Conservation (phyloP, 2,329 filamentous ascomycete species). For the Cercospora brassicicola region DNA sequence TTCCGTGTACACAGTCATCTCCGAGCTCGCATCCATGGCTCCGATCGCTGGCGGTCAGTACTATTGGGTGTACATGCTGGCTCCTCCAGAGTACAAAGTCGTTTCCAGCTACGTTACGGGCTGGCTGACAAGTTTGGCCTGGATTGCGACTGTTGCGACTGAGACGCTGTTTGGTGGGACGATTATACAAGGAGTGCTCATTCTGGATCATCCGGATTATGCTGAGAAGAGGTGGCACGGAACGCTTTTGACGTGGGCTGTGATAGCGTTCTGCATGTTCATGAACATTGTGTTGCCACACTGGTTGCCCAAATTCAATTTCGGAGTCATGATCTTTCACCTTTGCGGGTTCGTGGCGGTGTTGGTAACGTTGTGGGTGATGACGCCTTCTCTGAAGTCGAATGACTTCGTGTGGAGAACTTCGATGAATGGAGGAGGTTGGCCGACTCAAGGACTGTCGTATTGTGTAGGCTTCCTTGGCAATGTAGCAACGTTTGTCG, state of each 20-base stretch:
- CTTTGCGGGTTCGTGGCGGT: conserved; percentile 57
- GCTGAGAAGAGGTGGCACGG: conserved; percentile 42
- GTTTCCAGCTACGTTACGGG: conserved; percentile 48
- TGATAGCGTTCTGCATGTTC: conserved; percentile 44
- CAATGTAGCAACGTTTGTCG: conserved; percentile 40
- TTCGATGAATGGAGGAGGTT: conserved; percentile 36
- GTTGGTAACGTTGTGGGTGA: conserved; percentile 46
- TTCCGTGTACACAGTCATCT: conserved; percentile 50
- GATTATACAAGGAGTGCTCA: conserved; percentile 45
- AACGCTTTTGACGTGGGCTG: conserved; percentile 45
- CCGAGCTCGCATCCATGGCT: conserved; percentile 51
- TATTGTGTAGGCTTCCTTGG: conserved; percentile 41
- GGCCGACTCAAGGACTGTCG: conserved; percentile 39
- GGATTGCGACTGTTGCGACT: conserved; percentile 47
- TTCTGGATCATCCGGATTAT: conserved; percentile 43
- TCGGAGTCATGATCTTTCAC: conserved; percentile 48
- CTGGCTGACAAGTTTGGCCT: conserved; percentile 48
- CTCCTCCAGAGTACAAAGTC: conserved; percentile 43
- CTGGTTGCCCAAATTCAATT: conserved; percentile 45
- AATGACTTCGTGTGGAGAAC: conserved; percentile 37
- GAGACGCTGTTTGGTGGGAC: conserved; percentile 46
- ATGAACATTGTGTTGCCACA: conserved; percentile 53
- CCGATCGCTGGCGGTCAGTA: conserved; percentile 51
- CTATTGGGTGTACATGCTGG: conserved; percentile 50
- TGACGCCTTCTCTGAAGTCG: conserved; percentile 32